Evolutionary conservation across 2,329 filamentous ascomycete species (phyloP), one percentile per base, ranked within the genome.

Genomic region (Furcasterigmium sp.): DNA sequence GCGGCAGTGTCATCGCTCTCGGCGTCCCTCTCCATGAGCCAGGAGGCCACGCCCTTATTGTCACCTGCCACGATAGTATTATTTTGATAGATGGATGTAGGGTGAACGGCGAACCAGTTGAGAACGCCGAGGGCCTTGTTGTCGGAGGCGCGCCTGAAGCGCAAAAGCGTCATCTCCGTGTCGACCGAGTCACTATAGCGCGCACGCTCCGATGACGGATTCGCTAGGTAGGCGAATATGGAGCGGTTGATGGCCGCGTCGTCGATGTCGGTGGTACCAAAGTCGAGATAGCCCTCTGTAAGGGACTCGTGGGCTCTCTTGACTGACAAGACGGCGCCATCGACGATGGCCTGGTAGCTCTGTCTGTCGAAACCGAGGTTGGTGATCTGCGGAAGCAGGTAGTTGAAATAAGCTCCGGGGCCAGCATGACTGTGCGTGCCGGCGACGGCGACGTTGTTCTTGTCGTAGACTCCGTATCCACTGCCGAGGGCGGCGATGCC

Each of bases 371-470:
- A 96, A 0, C 91, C 91, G 46, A 85, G 76, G 56, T 83, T 91
- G 0, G 91, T 93, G 51, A 97, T 85, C 59, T 96, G 91, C 8
- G 91, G 91, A 6, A 96, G 73, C 9, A 97, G 75, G 59, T 96
- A 97, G 65, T 97, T 97, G 60, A 94, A 73, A 89, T 90, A 97
- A 6, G 86, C 91, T 3, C 87, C 91, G 0, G 91, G 91, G 0
- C 91, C 91, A 19, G 90, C 84, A 65, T 97, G 91, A 20, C 87
- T 93, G 62, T 97, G 91, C 0, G 91, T 97, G 42, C 91, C 91
- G 0, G 89, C 95, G 18, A 97, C 78, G 26, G 91, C 91, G 28
- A 96, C 68, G 57, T 95, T 97, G 53, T 86, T 76, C 55, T 86
- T 78, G 37, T 75, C 79, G 63, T 96, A 97, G 21, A 84, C 66